phyloP scores from a whole-genome alignment of 441 rosid species.

The Aleurites moluccanus region DNA sequence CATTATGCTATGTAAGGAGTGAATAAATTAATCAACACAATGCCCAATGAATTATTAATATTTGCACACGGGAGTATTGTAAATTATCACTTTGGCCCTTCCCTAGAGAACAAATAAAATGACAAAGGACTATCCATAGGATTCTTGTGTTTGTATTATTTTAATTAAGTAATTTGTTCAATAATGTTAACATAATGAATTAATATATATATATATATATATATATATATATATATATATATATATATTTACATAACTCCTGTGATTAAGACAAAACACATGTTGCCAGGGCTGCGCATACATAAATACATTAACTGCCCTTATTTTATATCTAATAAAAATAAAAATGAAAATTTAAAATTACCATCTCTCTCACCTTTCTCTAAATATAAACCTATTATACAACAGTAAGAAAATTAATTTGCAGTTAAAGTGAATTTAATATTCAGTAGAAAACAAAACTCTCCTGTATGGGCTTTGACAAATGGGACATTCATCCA shows the following conservation, averaged over 20 bases:
- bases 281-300: not conserved
- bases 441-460: not conserved
- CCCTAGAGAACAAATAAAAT: too few relatives aligned
- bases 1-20: too few relatives aligned
- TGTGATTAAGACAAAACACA: not conserved
- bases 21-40: too few relatives aligned
- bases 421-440: not conserved
- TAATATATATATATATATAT: too few relatives aligned
- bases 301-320: slow-evolving; percentile 11
- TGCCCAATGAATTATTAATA: too few relatives aligned
- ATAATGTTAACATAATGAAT: not conserved
- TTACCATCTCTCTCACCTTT: not conserved
- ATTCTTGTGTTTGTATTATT: too few relatives aligned
- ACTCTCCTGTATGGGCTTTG: not conserved
- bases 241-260: not conserved
- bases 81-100: too few relatives aligned
- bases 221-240: too few relatives aligned
- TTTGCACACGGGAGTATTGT: too few relatives aligned
- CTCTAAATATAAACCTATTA: slow-evolving; percentile 8
- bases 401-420: slow-evolving; percentile 18
- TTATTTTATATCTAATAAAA: not conserved
- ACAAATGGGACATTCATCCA: slow-evolving; percentile 8
- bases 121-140: too few relatives aligned
- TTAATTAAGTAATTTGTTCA: not conserved
- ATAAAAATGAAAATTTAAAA: not conserved